These are phyloP conservation scores for Aspergillus sp. DNA, from an alignment of 2,329 filamentous ascomycete genomes.

Conservation along the genomic window DNA sequence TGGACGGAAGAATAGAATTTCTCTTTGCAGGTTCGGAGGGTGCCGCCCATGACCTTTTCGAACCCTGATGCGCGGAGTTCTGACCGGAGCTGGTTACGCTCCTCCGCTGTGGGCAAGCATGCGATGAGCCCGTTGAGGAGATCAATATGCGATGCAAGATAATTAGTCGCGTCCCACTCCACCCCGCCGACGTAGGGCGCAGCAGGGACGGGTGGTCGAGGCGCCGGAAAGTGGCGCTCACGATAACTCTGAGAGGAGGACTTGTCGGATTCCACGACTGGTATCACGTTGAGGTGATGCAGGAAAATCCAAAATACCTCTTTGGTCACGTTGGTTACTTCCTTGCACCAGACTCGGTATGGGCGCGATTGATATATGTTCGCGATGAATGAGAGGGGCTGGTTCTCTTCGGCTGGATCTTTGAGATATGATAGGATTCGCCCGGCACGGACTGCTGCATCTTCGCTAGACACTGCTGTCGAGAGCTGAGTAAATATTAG, in stretches of 20 bases:
- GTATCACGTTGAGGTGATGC: conserved; percentile 87
- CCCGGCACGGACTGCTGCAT: conserved; percentile 66
- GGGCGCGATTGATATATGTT: conserved; percentile 86
- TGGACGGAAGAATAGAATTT: conserved; percentile 96
- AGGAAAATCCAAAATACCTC: conserved; percentile 99
- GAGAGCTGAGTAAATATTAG: conserved; percentile 88
- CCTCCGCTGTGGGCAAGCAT: conserved; percentile 69
- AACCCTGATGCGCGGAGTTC: conserved; percentile 83
- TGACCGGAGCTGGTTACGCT: conserved; percentile 77
- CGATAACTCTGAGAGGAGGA: conserved; percentile 40
- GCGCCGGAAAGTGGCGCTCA: conserved; percentile 77
- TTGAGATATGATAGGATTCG: conserved; percentile 79
- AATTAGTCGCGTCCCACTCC: conserved; percentile 98
- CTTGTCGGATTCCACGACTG: conserved; percentile 48
- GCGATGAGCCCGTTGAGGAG: conserved; percentile 89
- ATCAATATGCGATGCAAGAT: conserved; percentile 89
- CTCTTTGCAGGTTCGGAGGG: conserved; percentile 89
- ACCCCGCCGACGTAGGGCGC: conserved; percentile 96
- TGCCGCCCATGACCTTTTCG: conserved; percentile 86
- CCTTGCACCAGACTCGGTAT: conserved; percentile 92
- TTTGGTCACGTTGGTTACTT: conserved; percentile 89
- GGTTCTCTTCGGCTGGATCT: conserved; percentile 76
- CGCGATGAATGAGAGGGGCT: conserved; percentile 81
- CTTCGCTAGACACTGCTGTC: conserved; percentile 63
- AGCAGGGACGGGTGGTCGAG: conserved; percentile 86